Evolutionary conservation across 306 rosid genomes (phyloP), one percentile per base, ranked within the genome.

Genomic region (Acacia confusa): DNA sequence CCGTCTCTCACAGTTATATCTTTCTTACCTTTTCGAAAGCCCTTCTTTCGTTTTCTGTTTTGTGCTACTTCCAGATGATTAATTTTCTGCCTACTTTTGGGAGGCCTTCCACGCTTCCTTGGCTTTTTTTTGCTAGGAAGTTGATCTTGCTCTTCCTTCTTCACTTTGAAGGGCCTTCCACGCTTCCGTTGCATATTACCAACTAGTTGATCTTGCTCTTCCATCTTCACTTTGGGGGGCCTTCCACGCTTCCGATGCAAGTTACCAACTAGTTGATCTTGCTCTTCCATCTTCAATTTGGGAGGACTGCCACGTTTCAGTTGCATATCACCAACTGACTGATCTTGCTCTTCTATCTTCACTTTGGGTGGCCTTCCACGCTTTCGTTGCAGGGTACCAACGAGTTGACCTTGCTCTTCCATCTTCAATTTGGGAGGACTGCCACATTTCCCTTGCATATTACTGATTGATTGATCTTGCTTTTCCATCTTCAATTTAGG

Each of bases 81-180:
- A 70, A 4, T 12, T 43, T 44, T 70, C 48, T 24, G 53, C 57
- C n/a, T 55, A 70, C 11, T 50, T 48, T 70, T 70, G 38, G 75
- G 75, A 13, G 75, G 75, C 75, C 57, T 70, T 70, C 75, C 57
- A 70, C 57, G 57, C 75, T 43, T 70, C 38, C 75, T 0, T 44
- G 19, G 9, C 34, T 43, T 2, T 70, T 70, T 70, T 70, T 70
- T 4, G 30, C 38, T n/a, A 70, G 30, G 36, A 24, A 24, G 28
- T 43, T 70, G 55, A 44, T 25, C 57, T 13, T 24, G 34, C 75
- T 24, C 75, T 24, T 22, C 38, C 13, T 6, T 70, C 75, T 70
- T 70, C 34, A 22, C 7, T 44, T n/a, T 70, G 22, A 36, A 36
- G n/a, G 75, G 75, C 75, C 53, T 43, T 5, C 55, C 75, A 43